Conservation (phyloP, 2,329 filamentous ascomycete species). For the Colletotrichum aenigma region DNA sequence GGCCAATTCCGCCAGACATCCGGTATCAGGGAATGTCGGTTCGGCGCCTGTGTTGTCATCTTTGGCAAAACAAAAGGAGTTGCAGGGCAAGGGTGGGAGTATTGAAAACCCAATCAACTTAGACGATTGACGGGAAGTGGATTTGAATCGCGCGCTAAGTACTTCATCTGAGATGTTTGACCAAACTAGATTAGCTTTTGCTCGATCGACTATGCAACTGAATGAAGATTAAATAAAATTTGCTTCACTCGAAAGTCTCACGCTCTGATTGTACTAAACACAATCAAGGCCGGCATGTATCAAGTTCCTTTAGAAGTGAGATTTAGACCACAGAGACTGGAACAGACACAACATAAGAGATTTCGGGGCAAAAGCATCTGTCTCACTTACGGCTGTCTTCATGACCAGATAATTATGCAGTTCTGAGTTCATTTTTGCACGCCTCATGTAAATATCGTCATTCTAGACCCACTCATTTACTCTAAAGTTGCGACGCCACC, state of each 20-base stretch:
- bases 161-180: background rate
- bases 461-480: background rate
- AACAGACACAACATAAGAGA: background rate
- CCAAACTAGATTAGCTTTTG: background rate
- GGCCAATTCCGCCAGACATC: background rate
- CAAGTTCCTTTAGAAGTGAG: background rate
- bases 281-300: background rate
- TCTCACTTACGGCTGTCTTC: background rate
- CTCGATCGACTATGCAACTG: background rate
- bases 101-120: background rate
- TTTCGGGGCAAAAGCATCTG: background rate
- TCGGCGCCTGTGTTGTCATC: too few species aligned
- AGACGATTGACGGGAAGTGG: background rate
- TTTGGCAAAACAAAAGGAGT: too few species aligned
- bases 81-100: background rate
- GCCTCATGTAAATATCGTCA: background rate
- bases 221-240: background rate
- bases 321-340: background rate
- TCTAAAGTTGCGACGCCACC: background rate
- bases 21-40: background rate
- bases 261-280: background rate
- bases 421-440: background rate
- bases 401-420: background rate
- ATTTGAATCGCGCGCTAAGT: background rate
- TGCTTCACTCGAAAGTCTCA: background rate